Evolutionary conservation across 192 early-diverging fungal genomes (phyloP).

Genomic region (Podila horticola): DNA sequence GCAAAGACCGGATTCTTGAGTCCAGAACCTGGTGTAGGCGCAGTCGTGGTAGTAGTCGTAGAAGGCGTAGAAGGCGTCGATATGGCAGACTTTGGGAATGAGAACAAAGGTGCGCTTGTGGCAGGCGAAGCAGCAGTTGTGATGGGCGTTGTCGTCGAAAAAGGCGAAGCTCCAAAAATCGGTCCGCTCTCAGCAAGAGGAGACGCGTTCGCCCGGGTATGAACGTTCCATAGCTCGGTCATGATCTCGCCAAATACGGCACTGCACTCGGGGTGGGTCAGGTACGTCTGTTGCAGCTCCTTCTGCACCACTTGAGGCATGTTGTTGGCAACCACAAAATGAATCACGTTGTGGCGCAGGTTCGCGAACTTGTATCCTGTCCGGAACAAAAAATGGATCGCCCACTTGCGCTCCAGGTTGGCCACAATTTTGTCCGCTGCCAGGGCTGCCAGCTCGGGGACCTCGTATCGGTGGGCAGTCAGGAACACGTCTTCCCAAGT

Average conservation of each 20-base stretch:
- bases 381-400: constrained; percentile 32
- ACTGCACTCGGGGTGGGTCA: constrained; percentile 24
- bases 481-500: constrained; percentile 38
- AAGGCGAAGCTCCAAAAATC: neutral
- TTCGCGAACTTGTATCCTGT: constrained; percentile 29
- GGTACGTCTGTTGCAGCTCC: constrained; percentile 1
- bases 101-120: too few species aligned
- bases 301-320: constrained; percentile 12
- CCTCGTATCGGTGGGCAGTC: constrained; percentile 24
- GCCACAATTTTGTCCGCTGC: constrained; percentile 4
- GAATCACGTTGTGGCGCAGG: constrained; percentile 11
- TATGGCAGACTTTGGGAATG: too few species aligned
- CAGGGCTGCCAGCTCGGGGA: constrained; percentile 4
- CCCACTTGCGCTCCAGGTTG: constrained; percentile 13
- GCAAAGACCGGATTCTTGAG: too few species aligned
- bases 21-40: too few species aligned
- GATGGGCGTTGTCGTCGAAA: neutral
- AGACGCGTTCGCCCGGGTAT: too few species aligned
- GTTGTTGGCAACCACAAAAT: constrained; percentile 17
- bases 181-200: neutral
- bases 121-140: too few species aligned
- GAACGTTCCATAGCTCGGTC: constrained; percentile 13
- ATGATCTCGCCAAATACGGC: constrained; percentile 34
- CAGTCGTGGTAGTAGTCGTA: too few species aligned
- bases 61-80: too few species aligned